Base-by-base conservation (phyloP, 176 grass and related monocot species). In the Lolium rigidum region DNA sequence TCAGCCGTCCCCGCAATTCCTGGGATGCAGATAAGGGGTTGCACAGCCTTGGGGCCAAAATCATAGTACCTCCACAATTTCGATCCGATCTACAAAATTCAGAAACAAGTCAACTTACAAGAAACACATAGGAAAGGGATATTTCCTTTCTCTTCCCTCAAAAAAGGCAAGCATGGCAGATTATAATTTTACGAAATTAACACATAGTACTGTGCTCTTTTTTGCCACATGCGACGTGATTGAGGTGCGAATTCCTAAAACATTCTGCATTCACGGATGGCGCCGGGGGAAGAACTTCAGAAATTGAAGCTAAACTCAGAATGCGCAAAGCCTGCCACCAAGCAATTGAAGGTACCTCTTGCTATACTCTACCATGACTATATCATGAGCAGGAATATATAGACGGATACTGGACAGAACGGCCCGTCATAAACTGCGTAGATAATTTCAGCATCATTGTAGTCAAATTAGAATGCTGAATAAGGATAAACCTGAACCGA, bases 31-130 rank as follows among this genome's bases (percentile, higher is more conserved):
- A 98, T 83, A 61, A 98, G 86, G n/a, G 96, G 90, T 3, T 81
- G 93, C 67, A 95, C 93, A 78, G 77, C 39, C 90, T 98, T 98
- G 26, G 96, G 96, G 14, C 96, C 96, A 89, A 98, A 98, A 82
- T 98, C 96, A 68, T 98, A 98, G 79, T 98, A 95, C 48, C 96
- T 95, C 96, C 96, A 98, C 76, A 94, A 87, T 78, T 95, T 98
- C 50, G 86, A 83, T 31, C 86, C 93, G 89, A 98, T 98, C 96
- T 98, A 84, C 57, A 92, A 82, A 81, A 85, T 18, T 50, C 52
- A 58, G 79, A 88, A 78, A 41, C 25, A 55, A 77, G 70, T 26
- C 26, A 72, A 38, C 20, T 89, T 28, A 81, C 69, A 68, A 48
- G 47, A 35, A 35, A 66, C 63, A 66, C 26, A 66, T 31, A 31